Base-by-base conservation (phyloP, 23 red algal genomes). In the Gracilaria gracilis region DNA sequence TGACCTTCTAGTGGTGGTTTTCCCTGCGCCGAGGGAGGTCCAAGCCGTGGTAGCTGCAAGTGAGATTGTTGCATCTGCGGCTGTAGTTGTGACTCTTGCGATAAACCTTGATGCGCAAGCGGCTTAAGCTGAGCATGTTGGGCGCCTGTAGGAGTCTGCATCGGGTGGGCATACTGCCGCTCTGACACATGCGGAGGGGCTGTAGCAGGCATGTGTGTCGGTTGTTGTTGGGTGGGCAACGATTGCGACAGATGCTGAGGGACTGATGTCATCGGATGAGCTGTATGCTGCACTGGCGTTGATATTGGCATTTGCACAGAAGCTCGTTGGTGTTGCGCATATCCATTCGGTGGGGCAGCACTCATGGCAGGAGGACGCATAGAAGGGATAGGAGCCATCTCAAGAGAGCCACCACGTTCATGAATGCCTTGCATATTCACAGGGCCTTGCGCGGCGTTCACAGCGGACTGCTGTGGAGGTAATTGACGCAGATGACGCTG, bases 341-440 rank as follows among this genome's bases (percentile, higher is more conserved):
- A 75, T 40, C 19, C 69, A 75, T 40, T 75, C 44, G 69, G 35
- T 40, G 69, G 17, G 0, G 37, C 37, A 42, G 69, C 69, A n/a
- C 36, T 12, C 69, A 75, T 75, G 23, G 23, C 21, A 25, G 69
- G 77, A 28, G 29, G 51, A 21, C 55, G 77, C 14, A 81, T 81
- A 28, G 77, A 42, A 8, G 77, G 77, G 20, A 81, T 81, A 7
- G 77, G 77, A 19, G 48, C 77, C 77, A 81, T 81, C 32, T 81
- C 77, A 38, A 27, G 13, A 12, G 77, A 25, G 29, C 19, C 77
- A 31, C 8, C 17, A 5, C 69, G 69, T 44, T 75, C 37, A 17
- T 75, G 69, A 19, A 44, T 19, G 19, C 37, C 39, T 17, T 75
- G n/a, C 69, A 75, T 75, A 46, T 7, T 47, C 13, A 19, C 69